Conservation (phyloP, 2,329 filamentous ascomycete genomes). For the Dryadomyces quercivorus region DNA sequence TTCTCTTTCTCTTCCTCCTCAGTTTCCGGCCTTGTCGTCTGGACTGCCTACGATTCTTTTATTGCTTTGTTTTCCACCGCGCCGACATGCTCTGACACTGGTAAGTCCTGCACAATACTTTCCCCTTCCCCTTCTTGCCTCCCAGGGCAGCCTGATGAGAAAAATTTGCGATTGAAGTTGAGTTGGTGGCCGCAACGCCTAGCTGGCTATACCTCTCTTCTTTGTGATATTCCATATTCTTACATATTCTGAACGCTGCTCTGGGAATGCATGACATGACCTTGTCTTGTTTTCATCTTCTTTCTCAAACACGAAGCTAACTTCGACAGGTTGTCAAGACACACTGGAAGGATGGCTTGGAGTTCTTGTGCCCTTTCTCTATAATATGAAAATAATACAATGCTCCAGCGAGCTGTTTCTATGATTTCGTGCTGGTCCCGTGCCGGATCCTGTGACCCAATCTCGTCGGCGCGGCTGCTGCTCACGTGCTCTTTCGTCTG, state of each 20-base stretch:
- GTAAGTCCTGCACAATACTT: not conserved
- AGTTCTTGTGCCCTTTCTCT: too few species aligned
- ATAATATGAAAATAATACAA: too few species aligned
- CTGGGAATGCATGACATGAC: not conserved
- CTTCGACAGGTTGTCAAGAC: not conserved
- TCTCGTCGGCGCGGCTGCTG: not conserved
- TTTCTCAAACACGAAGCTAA: not conserved
- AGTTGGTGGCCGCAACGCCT: conserved; percentile 68
- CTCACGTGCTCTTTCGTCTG: not conserved
- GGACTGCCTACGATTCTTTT: not conserved
- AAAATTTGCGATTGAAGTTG: conserved; percentile 94
- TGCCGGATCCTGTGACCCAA: not conserved
- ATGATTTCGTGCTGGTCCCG: too few species aligned
- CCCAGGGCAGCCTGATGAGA: conserved; percentile 49
- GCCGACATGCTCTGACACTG: not conserved
- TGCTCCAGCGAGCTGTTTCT: too few species aligned
- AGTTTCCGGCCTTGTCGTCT: not conserved
- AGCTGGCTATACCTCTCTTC: conserved; percentile 61
- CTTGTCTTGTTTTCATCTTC: not conserved
- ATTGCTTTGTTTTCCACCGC: not conserved
- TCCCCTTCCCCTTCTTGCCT: conserved; percentile 7
- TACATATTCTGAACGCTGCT: conserved; percentile 73
- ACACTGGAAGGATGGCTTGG: not conserved
- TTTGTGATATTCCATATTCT: conserved; percentile 69
- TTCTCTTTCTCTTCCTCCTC: not conserved